Conservation (phyloP, 257 asterid genomes). For the Jasminum sambac region DNA sequence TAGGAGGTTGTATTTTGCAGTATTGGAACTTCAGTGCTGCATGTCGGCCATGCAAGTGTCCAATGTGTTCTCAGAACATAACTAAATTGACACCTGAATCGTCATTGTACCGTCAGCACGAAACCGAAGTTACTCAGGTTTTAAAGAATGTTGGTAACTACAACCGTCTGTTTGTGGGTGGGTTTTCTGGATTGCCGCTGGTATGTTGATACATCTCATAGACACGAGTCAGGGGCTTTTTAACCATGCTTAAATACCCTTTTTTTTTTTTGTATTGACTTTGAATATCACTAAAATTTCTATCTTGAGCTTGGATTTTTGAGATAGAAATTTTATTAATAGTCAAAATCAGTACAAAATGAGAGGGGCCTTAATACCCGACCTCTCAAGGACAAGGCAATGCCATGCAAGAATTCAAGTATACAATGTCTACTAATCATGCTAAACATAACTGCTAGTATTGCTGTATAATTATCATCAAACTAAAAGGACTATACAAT, state of each 20-base stretch:
- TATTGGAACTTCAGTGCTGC: slow-evolving; percentile 72
- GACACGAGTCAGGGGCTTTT: slow-evolving; percentile 5
- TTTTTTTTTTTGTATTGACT: too few species aligned
- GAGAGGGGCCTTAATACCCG: too few species aligned
- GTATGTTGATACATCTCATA: slow-evolving; percentile 43
- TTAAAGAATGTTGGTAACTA: slow-evolving; percentile 51
- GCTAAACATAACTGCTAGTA: too few species aligned
- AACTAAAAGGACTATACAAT: too few species aligned
- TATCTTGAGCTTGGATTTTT: too few species aligned
- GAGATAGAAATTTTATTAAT: too few species aligned
- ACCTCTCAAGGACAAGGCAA: too few species aligned
- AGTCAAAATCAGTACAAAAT: too few species aligned
- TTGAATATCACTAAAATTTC: neutral
- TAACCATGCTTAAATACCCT: neutral
- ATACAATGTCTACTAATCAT: too few species aligned
- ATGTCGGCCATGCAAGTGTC: slow-evolving; percentile 76
- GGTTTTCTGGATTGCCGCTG: slow-evolving; percentile 56
- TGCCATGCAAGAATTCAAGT: too few species aligned
- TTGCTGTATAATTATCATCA: too few species aligned
- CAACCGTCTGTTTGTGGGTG: slow-evolving; percentile 72
- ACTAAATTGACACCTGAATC: slow-evolving; percentile 63
- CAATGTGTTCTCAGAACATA: slow-evolving; percentile 72
- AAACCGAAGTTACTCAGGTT: slow-evolving; percentile 48
- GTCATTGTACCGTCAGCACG: slow-evolving; percentile 43
- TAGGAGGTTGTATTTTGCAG: slow-evolving; percentile 80